Evolutionary conservation across 2,329 filamentous ascomycete genomes (phyloP), one percentile per base, ranked within the genome.

Genomic region (Calonectria naviculata): DNA sequence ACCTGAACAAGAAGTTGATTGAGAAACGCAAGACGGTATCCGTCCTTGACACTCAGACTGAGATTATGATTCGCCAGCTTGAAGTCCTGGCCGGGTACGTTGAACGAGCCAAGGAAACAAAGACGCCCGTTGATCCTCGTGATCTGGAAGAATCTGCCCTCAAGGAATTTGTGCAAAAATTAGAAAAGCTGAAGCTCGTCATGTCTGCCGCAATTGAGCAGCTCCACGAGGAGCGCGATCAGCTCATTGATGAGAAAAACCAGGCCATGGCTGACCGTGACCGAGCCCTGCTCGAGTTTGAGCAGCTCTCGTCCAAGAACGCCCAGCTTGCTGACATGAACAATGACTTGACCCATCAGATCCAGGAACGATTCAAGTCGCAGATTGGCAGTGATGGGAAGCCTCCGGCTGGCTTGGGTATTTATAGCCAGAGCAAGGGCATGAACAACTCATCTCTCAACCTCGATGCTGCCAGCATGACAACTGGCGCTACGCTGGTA

Each of bases 11-110:
- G 77, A 96, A 95, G 80, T 86, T 98, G 28, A 89, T 94, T 41
- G 95, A 98, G 83, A 98, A 98, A 86, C 90, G 97, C 70, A 98
- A 97, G 78, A 98, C 97, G 0, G 97, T 99, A 81, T 96, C 96
- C 8, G 94, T 97, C 21, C 87, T 98, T 63, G 96, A 98, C 81
- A 96, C 95, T 0, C 95, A 98, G 83, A 95, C 95, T 62, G 96
- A 98, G 83, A 95, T 98, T 82, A 96, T 98, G 84, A 94, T 98
- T 78, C 93, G 94, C 46, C 95, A 98, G 82, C 87, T 98, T 21
- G 95, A 97, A 80, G 93, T 96, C 42, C 89, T 98, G 78, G 95
- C 95, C 5, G 94, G 95, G 54, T 96, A 97, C 80, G 91, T 98
- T 24, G 93, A 96, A 80, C 91, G 91, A 64, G 95, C 95, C 66